Evolutionary conservation across 345 rosid genomes (phyloP).

Genomic region (Citrus sp.): DNA sequence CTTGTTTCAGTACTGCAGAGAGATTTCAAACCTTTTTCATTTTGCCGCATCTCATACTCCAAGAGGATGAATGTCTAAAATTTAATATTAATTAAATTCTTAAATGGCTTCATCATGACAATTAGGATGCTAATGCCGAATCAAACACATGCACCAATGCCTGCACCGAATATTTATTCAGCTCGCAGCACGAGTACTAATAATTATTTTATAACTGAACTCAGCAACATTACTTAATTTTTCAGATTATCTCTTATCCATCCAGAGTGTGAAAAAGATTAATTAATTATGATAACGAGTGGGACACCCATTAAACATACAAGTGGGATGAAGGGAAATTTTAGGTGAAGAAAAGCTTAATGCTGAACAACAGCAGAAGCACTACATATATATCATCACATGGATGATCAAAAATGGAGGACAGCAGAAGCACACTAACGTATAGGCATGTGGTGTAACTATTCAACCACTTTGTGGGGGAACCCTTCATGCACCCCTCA

Average conservation of each 20-base stretch:
- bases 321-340: not conserved
- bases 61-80: no score
- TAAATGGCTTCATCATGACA: no score
- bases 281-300: not conserved
- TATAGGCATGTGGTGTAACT: not conserved
- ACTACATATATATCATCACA: not conserved
- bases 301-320: conserved; percentile 3
- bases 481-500: not conserved
- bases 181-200: no score
- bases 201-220: no score
- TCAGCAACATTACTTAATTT: not conserved
- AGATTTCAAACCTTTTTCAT: not conserved
- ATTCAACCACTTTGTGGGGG: conserved; percentile 16
- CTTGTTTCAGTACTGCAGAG: not conserved
- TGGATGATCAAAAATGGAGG: conserved; percentile 20
- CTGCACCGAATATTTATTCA: not conserved
- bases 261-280: not conserved
- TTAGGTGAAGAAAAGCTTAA: not conserved
- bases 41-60: not conserved
- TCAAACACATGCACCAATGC: not conserved
- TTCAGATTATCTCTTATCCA: not conserved
- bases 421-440: conserved; percentile 36
- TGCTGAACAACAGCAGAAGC: not conserved
- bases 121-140: not conserved
- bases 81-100: no score